A percentile compares a stretch with the other conserved stretches of the same genome.
Evolutionary conservation across 345 rosid species (phyloP).

Genomic region (Viola odorata): DNA sequence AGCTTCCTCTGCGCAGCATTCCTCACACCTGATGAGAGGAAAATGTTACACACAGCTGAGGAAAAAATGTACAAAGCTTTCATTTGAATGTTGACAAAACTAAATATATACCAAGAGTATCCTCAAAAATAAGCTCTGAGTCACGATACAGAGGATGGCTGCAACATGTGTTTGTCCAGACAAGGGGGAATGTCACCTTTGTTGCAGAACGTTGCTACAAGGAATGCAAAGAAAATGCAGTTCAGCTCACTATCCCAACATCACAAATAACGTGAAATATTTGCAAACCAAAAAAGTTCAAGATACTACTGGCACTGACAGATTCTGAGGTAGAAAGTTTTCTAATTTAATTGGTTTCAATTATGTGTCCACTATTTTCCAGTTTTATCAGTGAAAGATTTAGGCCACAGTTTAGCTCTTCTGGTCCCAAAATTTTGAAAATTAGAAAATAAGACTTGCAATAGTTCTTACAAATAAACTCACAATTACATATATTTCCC

Average conservation of each 20-base stretch:
- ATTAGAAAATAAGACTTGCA: no score
- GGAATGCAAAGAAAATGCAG: background rate
- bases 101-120: conserved; percentile 53
- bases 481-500: no score
- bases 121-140: conserved; percentile 71
- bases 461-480: no score
- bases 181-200: conserved; percentile 93
- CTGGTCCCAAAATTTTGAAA: no score
- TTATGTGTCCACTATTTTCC: background rate
- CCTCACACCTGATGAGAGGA: conserved; percentile 56
- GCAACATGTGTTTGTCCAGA: conserved; percentile 99
- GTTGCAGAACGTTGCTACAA: conserved; percentile 90
- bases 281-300: background rate
- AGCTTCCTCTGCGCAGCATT: conserved; percentile 99
- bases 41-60: background rate
- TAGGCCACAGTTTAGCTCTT: no score
- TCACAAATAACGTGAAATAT: background rate
- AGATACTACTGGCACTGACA: background rate
- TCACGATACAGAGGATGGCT: conserved; percentile 94
- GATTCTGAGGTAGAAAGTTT: background rate
- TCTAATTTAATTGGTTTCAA: background rate
- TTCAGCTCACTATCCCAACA: background rate
- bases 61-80: background rate
- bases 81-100: background rate
- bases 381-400: background rate